Base-by-base conservation (phyloP, 768 basidiomycete genomes). In the Agaricus sinodeliciosus region DNA sequence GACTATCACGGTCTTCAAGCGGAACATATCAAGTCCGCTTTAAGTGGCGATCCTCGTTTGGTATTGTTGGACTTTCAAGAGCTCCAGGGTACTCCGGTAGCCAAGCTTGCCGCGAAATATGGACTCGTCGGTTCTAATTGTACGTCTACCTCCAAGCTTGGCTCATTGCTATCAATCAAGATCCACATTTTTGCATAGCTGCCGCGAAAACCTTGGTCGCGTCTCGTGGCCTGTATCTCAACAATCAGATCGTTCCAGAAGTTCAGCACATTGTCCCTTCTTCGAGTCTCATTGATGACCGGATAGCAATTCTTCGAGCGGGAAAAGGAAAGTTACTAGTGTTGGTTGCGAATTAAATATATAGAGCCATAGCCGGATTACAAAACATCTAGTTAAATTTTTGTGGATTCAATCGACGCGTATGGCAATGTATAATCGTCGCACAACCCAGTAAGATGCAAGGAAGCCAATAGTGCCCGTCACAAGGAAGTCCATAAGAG, bases 381-480 rank as follows among this genome's bases (percentile, higher is more conserved):
- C 18, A 27, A 31, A 27, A 26, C 18, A 26, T 44, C 19, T 52
- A 19, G 16, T 7, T 25, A n/a, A 5, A 39, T 27, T 36, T 26
- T 43, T 26, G 31, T 35, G 15, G 6, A 47, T 26, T 58, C 69
- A 80, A 69, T 93, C 90, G 47, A 91, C 80, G 36, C 90, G 84
- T 57, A 92, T 89, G 27, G 88, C 81, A 53, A 77, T 78, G 65
- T 97, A 97, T 53, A 97, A 68, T 67, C 74, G 80, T 55, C 87
- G 77, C 39, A 96, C 80, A n/a, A 90, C 90, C 85, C 90, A 94
- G 60, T 93, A 94, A 4, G 87, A 82, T 18, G 92, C 87, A 37
- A 94, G 73, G 74, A 94, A 96, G 9, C 94, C 94, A 59, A 96
- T 91, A 9, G 90, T 87, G 36, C 91, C 90, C 50, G 91, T 92